Evolutionary conservation across 257 asterid genomes (phyloP).

Genomic region (Plantago elongata): DNA sequence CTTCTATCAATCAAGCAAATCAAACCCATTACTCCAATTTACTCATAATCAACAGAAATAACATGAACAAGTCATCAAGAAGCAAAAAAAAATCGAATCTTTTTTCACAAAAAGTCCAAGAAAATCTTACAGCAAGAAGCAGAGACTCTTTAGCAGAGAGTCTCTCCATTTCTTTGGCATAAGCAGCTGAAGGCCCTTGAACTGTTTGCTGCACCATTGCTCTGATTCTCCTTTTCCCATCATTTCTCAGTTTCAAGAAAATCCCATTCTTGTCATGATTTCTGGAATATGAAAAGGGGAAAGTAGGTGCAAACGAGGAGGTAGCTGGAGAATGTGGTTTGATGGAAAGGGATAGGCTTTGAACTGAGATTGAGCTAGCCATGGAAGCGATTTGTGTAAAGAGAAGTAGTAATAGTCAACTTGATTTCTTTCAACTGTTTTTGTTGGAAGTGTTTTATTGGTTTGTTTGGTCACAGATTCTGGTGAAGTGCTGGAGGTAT

Average conservation of each 20-base stretch:
- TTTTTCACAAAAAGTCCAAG: neutral
- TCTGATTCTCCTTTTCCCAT: constrained; percentile 12
- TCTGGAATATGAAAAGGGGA: neutral
- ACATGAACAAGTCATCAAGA: neutral
- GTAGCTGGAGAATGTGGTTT: constrained; percentile 15
- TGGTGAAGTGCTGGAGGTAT: too few relatives aligned
- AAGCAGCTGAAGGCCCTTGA: constrained; percentile 79
- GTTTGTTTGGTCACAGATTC: too few relatives aligned
- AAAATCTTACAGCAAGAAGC: constrained; percentile 63
- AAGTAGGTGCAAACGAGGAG: constrained; percentile 12
- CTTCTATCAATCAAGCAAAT: constrained; percentile 12
- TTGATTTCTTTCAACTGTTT: neutral
- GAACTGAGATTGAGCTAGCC: constrained; percentile 36
- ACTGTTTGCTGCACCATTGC: constrained; percentile 64
- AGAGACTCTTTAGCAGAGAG: constrained; percentile 91
- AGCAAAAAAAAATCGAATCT: neutral
- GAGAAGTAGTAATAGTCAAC: neutral
- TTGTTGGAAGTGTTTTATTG: neutral
- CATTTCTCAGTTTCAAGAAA: neutral
- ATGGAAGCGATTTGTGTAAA: constrained; percentile 8
- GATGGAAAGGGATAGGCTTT: constrained; percentile 19
- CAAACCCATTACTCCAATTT: neutral
- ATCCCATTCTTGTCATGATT: constrained; percentile 16
- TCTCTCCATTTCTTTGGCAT: constrained; percentile 89
- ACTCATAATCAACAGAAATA: constrained; percentile 3